A percentile compares a stretch with the other conserved stretches of the same genome.
phyloP scores from a whole-genome alignment of 2,329 filamentous ascomycete genomes.

The Ophiognomonia clavigignenti-juglandacearum region DNA sequence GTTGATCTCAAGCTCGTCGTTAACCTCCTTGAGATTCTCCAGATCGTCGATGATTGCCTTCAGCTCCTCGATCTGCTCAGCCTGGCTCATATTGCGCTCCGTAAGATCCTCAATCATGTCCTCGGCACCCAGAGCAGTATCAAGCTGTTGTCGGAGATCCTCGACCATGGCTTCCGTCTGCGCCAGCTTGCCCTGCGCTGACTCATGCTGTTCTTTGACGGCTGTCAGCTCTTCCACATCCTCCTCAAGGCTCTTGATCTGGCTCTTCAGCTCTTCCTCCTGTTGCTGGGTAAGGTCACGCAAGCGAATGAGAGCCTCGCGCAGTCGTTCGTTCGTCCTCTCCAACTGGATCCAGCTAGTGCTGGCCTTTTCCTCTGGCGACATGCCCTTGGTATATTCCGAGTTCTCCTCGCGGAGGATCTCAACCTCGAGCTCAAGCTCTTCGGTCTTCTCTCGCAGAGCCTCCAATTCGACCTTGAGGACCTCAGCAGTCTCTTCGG shows the following conservation, averaged over 20 bases:
- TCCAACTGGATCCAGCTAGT: constrained; percentile 91
- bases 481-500: constrained; percentile 84
- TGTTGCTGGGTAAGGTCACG: constrained; percentile 84
- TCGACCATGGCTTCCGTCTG: constrained; percentile 72
- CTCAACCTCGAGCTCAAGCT: constrained; percentile 83
- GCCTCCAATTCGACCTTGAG: constrained; percentile 75
- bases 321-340: constrained; percentile 79
- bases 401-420: constrained; percentile 82
- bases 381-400: constrained; percentile 79
- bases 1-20: constrained; percentile 90
- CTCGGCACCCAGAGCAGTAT: constrained; percentile 82
- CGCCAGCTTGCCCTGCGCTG: constrained; percentile 66
- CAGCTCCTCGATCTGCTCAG: constrained; percentile 78
- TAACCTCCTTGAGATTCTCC: constrained; percentile 84
- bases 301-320: constrained; percentile 77
- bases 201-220: constrained; percentile 65
- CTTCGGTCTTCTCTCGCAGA: constrained; percentile 71
- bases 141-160: constrained; percentile 85
- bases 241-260: constrained; percentile 69
- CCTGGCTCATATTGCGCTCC: constrained; percentile 78
- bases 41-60: constrained; percentile 79
- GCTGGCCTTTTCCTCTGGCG: constrained; percentile 79
- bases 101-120: constrained; percentile 92
- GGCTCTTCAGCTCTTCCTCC: constrained; percentile 71
- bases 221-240: constrained; percentile 64